Evolutionary conservation across 2,329 filamentous ascomycete genomes (phyloP), one percentile per base, ranked within the genome.

Genomic region (Ceratocystis diversiconidia): DNA sequence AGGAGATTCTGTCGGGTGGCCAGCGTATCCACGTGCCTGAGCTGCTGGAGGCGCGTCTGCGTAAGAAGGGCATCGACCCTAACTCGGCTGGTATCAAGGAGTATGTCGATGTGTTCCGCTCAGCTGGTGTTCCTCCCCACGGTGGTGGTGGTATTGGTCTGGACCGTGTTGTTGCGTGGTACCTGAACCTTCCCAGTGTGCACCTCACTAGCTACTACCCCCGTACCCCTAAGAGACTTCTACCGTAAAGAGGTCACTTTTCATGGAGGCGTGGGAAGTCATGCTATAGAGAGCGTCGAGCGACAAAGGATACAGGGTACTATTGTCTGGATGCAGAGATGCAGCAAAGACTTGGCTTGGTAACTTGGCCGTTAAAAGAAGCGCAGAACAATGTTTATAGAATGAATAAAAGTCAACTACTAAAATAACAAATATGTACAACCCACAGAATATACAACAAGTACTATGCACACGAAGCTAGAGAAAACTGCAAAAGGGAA

Each of bases 1-100:
- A 97, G 75, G 92, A 96, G 76, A 92, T 96, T 68, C 82, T 96
- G 19, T 92, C 88, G 17, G 92, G 92, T 71, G 92, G 91, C 6
- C 92, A 96, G 76, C 89, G 92, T 82, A 89, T 96, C 70, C 88
- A 96, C 75, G 82, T 90, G 69, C 84, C 92, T 0, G 79, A 79
- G 52, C 82, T 88, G 76, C 82, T 97, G 15, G 86, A 90, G 73
- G 82, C 84, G 59, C 88, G 90, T 69, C 88, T 97, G 79, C 81
- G 85, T 72, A 80, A 79, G 67, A 86, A 90, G 76, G 92, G 90
- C 66, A 83, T 97, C 70, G 88, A 96, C 73, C 91, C 92, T 0
- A 78, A 81, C 60, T 83, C 80, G 69, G 73, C 77, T 1, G 84
- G 87, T n/a, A 89, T 96, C 80, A 90, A 92, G 73, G 90, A 96